Evolutionary conservation across 768 basidiomycete genomes (phyloP).

Genomic region (Rhizopogon vinicolor): DNA sequence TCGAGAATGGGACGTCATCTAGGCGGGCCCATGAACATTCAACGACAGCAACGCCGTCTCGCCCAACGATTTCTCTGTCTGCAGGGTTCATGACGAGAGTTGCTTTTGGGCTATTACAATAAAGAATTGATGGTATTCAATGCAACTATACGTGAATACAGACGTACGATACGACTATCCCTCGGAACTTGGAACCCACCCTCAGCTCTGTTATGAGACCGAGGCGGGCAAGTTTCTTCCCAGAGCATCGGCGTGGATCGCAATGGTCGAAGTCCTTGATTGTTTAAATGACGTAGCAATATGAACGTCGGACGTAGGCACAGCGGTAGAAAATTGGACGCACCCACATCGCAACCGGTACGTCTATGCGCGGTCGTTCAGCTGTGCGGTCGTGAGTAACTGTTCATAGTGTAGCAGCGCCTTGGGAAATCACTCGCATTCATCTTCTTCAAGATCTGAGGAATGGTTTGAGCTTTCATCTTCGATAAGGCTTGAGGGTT

Average conservation of each 20-base stretch:
- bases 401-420: not conserved
- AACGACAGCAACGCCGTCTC: constrained; percentile 87
- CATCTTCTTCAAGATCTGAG: constrained; percentile 21
- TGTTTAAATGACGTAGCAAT: not conserved
- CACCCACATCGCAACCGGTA: constrained; percentile 97
- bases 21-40: constrained; percentile 98
- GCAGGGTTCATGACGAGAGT: constrained; percentile 73
- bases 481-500: constrained; percentile 57
- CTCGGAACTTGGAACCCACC: constrained; percentile 83
- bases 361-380: constrained; percentile 34
- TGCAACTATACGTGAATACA: not conserved
- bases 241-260: constrained; percentile 82
- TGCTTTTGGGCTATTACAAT: constrained; percentile 67
- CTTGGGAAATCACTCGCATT: constrained; percentile 18
- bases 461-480: constrained; percentile 35
- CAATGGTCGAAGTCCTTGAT: constrained; percentile 94
- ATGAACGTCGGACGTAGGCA: not conserved
- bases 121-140: not conserved
- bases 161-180: constrained; percentile 90
- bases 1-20: constrained; percentile 91
- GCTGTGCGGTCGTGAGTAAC: not conserved
- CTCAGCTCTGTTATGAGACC: constrained; percentile 81
- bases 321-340: constrained; percentile 26
- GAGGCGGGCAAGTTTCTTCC: constrained; percentile 86
- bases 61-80: constrained; percentile 74